Evolutionary conservation across 176 grass and related monocot species (phyloP), one percentile per base, ranked within the genome.

Genomic region (Carex parvula): DNA sequence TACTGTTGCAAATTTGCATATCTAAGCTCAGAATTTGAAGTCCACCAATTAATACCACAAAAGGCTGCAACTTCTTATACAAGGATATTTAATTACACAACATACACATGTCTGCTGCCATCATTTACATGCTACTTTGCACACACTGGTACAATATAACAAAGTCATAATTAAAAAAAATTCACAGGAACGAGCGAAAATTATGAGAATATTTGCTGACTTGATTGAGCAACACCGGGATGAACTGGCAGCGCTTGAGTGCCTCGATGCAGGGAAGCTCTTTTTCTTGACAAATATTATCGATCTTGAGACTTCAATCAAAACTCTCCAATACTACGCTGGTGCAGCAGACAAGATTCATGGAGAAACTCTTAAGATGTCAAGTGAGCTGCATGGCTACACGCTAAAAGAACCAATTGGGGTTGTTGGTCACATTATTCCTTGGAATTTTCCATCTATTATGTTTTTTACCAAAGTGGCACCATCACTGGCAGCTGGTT

Each of bases 211-310:
- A 79, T 89, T 85, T 20, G 90, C 87, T 0, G 90, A 92, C 73
- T 50, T 92, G 73, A 84, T 92, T 79, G 87, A 91, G 82, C 44
- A 83, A 72, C 84, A 91, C 66, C 13, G 77, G 0, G 90, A 89
- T 1, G 88, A 92, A 84, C 83, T 95, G 73, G 62, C 87, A 1
- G 53, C 0, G 32, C 88, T 92, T 0, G 93, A 95, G 64, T 81
- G 87, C 81, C 74, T 91, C 12, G 93, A 92, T 78, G 93, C 84
- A 55, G 93, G 93, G 22, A 95, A 95, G 88, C 57, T 84, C 55
- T 62, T 90, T 15, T 17, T 10, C 3, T 68, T 60, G 0, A 84
- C 77, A 0, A 90, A 73, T 84, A 48, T 69, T 18, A 37, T 92
- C 3, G 90, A 95, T 16, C 21, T 87, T 16, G 53, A 56, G 9